Base-by-base conservation (phyloP, 805 yeast genomes). In the Tanozyma kutaoensis region DNA sequence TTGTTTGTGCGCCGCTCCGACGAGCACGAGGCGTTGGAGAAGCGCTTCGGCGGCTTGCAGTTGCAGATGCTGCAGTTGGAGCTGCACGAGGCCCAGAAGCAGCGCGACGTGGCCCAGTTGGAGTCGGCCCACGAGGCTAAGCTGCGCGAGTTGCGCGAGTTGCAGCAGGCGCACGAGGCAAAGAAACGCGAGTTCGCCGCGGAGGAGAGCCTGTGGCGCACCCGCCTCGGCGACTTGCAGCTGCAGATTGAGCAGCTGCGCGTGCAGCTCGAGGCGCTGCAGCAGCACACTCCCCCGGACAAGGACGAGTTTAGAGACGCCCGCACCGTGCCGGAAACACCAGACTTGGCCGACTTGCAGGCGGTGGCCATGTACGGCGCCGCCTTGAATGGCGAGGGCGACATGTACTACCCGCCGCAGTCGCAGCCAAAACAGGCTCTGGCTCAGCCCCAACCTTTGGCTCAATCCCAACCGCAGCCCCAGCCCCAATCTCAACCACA, bases 321-420 rank as follows among this genome's bases (percentile, higher is more conserved):
- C 17, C 17, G 7, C 26, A 16, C 22, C 20, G 22, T 14, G 18
- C 2, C 27, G 6, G 38, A 34, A 23, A 36, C 42, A 9, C 45
- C 39, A 17, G 52, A 46, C 22, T 41, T 57, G 26, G 45, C 48
- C n/a, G 62, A 56, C 31, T 45, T 53, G 17, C 39, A 58, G 3
- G 53, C 53, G 30, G 51, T 57, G 24, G 62, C 59, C 2, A 32
- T 46, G 18, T 57, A 52, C 32, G 62, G 60, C 6, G 60, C 56
- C 15, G 32, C 34, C 4, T 38, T 54, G 29, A 50, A 52, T 28
- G 57, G 48, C 8, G 55, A 52, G 12, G 14, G 17, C 17, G 17
- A 5, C 17, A 15, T 5, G 7, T 15, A 5, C 5, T 5, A 5
- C 7, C 7, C 17, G 7, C 7, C 17, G 17, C 7, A 7, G 7